phyloP scores from a whole-genome alignment of 352 stramenopile species.

The Pythium folliculosum region DNA sequence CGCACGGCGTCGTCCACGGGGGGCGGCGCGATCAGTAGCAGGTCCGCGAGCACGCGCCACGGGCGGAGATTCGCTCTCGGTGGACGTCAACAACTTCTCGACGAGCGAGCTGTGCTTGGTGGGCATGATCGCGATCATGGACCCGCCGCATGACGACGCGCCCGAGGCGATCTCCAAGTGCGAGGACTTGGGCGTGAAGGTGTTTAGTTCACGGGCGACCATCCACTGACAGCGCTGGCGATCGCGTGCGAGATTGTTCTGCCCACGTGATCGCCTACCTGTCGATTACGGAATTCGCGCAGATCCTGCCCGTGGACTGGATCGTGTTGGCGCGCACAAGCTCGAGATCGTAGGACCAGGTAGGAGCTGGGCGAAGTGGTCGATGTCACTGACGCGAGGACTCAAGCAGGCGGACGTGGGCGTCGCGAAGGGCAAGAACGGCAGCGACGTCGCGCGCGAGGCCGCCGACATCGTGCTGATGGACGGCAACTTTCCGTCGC shows the following conservation, averaged over 20 bases:
- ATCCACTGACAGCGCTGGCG: constrained; percentile 80
- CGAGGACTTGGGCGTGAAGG: no score
- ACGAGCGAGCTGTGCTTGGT: constrained; percentile 66
- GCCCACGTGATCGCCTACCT: constrained; percentile 12
- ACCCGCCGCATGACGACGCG: no score
- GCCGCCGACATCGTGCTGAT: constrained; percentile 94
- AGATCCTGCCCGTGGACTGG: constrained; percentile 25
- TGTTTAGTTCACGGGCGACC: constrained; percentile 48
- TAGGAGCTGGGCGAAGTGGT: constrained; percentile 47
- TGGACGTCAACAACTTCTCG: constrained; percentile 43
- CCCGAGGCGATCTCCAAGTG: no score
- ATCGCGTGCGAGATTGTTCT: constrained; percentile 87
- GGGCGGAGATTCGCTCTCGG: constrained; percentile 31
- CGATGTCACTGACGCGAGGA: constrained; percentile 81
- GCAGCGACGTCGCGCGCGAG: constrained; percentile 93
- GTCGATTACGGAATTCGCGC: background rate
- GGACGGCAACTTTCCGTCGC: constrained; percentile 96
- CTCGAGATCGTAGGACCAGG: constrained; percentile 65
- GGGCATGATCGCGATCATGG: constrained; percentile 78
- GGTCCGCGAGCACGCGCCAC: no score
- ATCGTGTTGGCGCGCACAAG: constrained; percentile 96
- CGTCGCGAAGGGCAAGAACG: constrained; percentile 95
- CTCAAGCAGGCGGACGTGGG: constrained; percentile 92
- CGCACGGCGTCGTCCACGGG: no score
- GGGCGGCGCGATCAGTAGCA: no score